Conservation (phyloP, 768 basidiomycete species). For the Russula sp. region DNA sequence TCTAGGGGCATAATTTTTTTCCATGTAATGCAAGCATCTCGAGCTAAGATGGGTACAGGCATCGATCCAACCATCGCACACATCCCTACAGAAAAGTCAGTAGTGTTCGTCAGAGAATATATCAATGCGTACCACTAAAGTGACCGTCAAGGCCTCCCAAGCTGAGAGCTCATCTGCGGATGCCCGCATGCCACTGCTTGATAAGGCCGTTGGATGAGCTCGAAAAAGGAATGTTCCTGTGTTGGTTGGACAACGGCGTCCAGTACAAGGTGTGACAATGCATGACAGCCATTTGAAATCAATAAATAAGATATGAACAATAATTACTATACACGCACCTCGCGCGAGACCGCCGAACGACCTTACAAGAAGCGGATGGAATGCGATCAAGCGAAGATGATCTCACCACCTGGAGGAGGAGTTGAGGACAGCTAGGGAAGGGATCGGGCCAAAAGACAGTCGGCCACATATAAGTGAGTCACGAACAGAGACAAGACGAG, state of each 20-base stretch:
- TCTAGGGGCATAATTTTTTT: constrained; percentile 21
- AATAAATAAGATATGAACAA: background rate
- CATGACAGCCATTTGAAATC: background rate
- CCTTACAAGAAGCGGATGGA: constrained; percentile 46
- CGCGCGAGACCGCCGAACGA: constrained; percentile 39
- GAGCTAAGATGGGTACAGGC: constrained; percentile 26
- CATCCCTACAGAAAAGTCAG: constrained; percentile 17
- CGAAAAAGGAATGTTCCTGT: constrained; percentile 26
- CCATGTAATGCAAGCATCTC: constrained; percentile 24
- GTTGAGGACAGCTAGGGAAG: constrained; percentile 17
- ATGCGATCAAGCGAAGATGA: constrained; percentile 37
- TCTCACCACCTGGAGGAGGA: constrained; percentile 33
- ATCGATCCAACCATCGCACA: constrained; percentile 21
- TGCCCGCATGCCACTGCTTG: constrained; percentile 33
- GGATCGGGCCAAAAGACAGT: background rate
- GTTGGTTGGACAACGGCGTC: background rate
- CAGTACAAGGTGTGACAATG: background rate
- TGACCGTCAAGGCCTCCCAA: constrained; percentile 30
- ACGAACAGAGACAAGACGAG: background rate
- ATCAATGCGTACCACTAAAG: constrained; percentile 15
- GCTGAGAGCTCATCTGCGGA: constrained; percentile 31
- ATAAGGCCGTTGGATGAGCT: constrained; percentile 31
- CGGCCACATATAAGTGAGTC: background rate
- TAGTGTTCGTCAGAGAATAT: background rate
- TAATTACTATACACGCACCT: constrained; percentile 30